phyloP scores from a whole-genome alignment of 202 grass and related monocot genomes.

The Bolboschoenoplectus hybrid region DNA sequence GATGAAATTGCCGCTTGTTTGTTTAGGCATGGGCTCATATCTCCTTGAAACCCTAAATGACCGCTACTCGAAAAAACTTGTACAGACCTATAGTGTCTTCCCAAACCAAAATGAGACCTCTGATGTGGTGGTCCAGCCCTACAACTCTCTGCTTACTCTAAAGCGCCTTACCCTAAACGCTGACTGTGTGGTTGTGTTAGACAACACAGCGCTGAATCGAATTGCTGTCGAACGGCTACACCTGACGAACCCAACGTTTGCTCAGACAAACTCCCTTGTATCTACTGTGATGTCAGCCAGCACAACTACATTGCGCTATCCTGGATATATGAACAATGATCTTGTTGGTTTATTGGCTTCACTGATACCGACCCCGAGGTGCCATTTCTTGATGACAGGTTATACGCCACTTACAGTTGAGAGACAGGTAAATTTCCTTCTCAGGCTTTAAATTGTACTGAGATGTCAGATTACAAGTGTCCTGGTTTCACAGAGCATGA shows the following conservation, averaged over 20 bases:
- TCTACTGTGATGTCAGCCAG: constrained; percentile 99
- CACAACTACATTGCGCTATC: constrained; percentile 96
- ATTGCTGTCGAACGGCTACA: constrained; percentile 97
- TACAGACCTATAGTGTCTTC: constrained; percentile 97
- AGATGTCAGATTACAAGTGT: not conserved
- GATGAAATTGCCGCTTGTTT: constrained; percentile 19
- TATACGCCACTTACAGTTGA: constrained; percentile 97
- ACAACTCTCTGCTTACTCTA: constrained; percentile 93
- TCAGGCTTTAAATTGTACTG: not conserved
- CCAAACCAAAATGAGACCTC: constrained; percentile 99
- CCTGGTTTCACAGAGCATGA: not conserved
- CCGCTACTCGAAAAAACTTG: constrained; percentile 97
- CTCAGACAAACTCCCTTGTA: constrained; percentile 96
- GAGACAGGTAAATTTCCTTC: constrained; percentile 69
- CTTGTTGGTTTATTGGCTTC: constrained; percentile 95
- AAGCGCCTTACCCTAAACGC: constrained; percentile 88
- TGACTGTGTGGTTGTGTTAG: constrained; percentile 98
- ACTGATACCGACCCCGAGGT: constrained; percentile 92
- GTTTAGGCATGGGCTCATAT: constrained; percentile 98
- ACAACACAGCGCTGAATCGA: constrained; percentile 97
- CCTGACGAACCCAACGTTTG: constrained; percentile 94
- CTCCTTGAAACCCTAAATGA: constrained; percentile 97
- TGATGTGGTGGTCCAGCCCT: constrained; percentile 98
- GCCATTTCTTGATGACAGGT: constrained; percentile 99
- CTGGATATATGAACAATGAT: constrained; percentile 99